A percentile compares a stretch with the other conserved stretches of the same genome.
Evolutionary conservation across 78 protist genomes (phyloP).

Genomic region (Blattamonas nauphoetae): DNA sequence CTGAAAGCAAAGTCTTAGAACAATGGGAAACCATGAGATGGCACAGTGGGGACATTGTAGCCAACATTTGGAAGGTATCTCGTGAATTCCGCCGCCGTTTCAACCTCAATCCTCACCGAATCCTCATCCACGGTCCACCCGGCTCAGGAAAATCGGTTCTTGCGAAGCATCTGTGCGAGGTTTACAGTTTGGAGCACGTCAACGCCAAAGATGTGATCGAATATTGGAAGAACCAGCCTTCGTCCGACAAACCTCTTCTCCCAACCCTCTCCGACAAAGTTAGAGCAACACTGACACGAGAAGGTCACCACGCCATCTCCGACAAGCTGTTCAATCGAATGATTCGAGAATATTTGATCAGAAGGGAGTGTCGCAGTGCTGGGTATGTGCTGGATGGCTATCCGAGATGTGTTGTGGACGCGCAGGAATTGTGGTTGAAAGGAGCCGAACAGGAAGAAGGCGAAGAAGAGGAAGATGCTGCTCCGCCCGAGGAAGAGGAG

Average conservation of each 20-base stretch:
- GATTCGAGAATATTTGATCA: neutral
- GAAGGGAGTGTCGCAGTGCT: slow-evolving; percentile 37
- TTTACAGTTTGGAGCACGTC: neutral
- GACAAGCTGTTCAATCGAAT: slow-evolving; percentile 11
- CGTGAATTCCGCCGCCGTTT: neutral
- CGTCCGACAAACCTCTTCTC: neutral
- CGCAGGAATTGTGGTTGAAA: neutral
- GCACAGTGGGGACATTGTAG: neutral
- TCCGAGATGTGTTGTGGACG: slow-evolving; percentile 28
- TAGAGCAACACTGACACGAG: no score
- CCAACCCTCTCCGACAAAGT: neutral
- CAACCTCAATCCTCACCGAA: neutral
- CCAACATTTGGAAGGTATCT: neutral
- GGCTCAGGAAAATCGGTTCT: neutral
- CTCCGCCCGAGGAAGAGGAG: neutral
- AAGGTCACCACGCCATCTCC: neutral
- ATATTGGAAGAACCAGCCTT: neutral
- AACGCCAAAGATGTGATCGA: neutral
- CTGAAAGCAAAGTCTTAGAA: neutral
- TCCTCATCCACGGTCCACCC: neutral
- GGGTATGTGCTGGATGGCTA: slow-evolving; percentile 57
- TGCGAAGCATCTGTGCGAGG: neutral
- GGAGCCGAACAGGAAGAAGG: neutral
- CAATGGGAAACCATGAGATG: neutral
- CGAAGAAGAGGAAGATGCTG: neutral